Conservation (phyloP, 1,284 basidiomycete genomes). For the Ganoderma multipileum region DNA sequence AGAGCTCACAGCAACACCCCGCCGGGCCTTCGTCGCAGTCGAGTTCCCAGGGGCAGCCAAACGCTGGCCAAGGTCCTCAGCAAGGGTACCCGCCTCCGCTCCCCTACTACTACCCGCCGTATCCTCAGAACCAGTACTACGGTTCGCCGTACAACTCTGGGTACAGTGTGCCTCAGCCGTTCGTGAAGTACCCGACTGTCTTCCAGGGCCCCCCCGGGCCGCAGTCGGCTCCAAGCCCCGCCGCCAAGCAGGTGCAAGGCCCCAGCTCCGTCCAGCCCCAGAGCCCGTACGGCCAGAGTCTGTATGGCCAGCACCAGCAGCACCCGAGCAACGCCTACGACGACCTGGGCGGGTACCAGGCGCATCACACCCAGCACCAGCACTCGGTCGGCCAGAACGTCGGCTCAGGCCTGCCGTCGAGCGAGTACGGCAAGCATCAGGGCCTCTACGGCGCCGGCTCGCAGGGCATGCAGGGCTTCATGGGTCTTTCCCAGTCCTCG, state of each 20-base stretch:
- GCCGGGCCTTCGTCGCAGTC: slow-evolving; percentile 43
- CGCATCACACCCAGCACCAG: slow-evolving; percentile 48
- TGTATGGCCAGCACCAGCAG: slow-evolving; percentile 41
- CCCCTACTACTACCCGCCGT: slow-evolving; percentile 68
- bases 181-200: slow-evolving; percentile 77
- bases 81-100: slow-evolving; percentile 65
- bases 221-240: slow-evolving; percentile 65
- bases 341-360: slow-evolving; percentile 63
- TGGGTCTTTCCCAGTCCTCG: slow-evolving; percentile 64
- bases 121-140: slow-evolving; percentile 78
- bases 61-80: slow-evolving; percentile 64
- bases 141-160: slow-evolving; percentile 73
- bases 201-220: slow-evolving; percentile 75
- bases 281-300: slow-evolving; percentile 61
- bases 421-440: slow-evolving; percentile 68
- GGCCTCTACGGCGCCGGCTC: slow-evolving; percentile 61
- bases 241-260: slow-evolving; percentile 57
- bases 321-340: slow-evolving; percentile 66
- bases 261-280: slow-evolving; percentile 64
- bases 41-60: slow-evolving; percentile 60
- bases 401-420: slow-evolving; percentile 53
- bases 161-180: slow-evolving; percentile 72
- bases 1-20: slow-evolving; percentile 61
- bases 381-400: slow-evolving; percentile 59
- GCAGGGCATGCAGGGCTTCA: slow-evolving; percentile 72